Evolutionary conservation across 2,329 filamentous ascomycete genomes (phyloP), one percentile per base, ranked within the genome.

Genomic region (Curvularia spicifera): DNA sequence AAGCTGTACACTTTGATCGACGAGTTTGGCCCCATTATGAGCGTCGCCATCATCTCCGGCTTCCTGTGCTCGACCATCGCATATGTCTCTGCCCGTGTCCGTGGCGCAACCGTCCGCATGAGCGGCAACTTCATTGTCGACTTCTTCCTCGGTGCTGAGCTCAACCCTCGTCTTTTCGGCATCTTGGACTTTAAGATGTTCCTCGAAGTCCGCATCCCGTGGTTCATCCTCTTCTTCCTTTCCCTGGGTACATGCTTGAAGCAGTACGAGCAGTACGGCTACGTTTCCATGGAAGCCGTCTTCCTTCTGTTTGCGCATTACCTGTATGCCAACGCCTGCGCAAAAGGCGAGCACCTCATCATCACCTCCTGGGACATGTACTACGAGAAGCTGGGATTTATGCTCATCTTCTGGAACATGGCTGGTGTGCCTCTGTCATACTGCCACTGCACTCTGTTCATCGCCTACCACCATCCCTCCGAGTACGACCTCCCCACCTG

Each of bases 331-430:
- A 95, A 96, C 76, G 92, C 93, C 52, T 97, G 93, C 81, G 87
- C 89, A 68, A 97, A 97, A 81, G 93, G 90, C 47, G 93, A 97
- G 79, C 91, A 97, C 79, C 86, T 92, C 74, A 97, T 97, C 77
- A 85, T 92, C 58, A 90, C 90, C 8, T 95, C 91, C 49, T 97
- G 93, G 89, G 93, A 97, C 72, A 96, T 97, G 89, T 96, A 96
- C 82, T 94, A 92, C 71, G 93, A 97, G 83, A 97, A 97, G 81
- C 93, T 91, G 87, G 93, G 93, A 51, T 97, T 97, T 82, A 97
- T 97, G 93, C 86, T 97, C 66, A 96, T 96, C 78, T 97, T 97
- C 86, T 97, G 93, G 93, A 97, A 97, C 79, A 83, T 97, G 75
- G 92, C 93, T 46, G 93, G 93, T 66, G 93, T 97, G 26, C 93